Evolutionary conservation across 2,329 filamentous ascomycete species (phyloP).

Genomic region (Arachnomyces sp.): DNA sequence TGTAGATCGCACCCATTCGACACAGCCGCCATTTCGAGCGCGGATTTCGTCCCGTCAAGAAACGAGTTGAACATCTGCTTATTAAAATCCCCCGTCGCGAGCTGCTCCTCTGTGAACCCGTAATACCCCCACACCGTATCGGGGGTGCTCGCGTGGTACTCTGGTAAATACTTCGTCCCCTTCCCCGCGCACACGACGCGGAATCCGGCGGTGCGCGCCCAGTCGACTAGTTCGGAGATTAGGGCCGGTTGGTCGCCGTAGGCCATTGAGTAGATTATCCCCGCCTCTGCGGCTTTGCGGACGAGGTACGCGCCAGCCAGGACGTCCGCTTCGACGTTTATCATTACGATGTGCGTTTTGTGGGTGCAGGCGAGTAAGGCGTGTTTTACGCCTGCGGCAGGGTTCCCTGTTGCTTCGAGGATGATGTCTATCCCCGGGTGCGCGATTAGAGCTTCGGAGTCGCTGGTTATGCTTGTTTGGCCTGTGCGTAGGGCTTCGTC

Average conservation of each 20-base stretch:
- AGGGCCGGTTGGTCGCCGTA: conserved; percentile 40
- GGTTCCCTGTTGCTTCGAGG: conserved; percentile 38
- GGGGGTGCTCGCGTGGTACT: conserved; percentile 40
- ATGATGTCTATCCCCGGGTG: conserved; percentile 38
- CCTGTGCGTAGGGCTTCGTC: conserved; percentile 33
- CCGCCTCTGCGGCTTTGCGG: conserved; percentile 36
- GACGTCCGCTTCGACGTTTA: conserved; percentile 41
- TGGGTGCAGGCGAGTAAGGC: conserved; percentile 39
- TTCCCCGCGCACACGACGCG: conserved; percentile 40
- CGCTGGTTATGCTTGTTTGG: conserved; percentile 37
- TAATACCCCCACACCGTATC: conserved; percentile 42
- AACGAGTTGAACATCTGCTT: conserved; percentile 44
- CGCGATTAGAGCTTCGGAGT: conserved; percentile 35
- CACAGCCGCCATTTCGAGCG: conserved; percentile 42
- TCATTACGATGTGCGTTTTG: conserved; percentile 43
- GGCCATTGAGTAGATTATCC: conserved; percentile 42
- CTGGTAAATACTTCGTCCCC: conserved; percentile 39
- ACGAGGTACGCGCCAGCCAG: conserved; percentile 36
- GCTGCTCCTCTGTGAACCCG: conserved; percentile 39
- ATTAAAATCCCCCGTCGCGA: conserved; percentile 37
- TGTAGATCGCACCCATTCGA: conserved; percentile 38
- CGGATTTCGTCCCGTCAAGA: conserved; percentile 41
- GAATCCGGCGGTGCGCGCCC: conserved; percentile 38
- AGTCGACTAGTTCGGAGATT: conserved; percentile 38
- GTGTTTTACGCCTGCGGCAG: conserved; percentile 37